phyloP scores from a whole-genome alignment of 441 rosid genomes.

The Syzygium malaccense region DNA sequence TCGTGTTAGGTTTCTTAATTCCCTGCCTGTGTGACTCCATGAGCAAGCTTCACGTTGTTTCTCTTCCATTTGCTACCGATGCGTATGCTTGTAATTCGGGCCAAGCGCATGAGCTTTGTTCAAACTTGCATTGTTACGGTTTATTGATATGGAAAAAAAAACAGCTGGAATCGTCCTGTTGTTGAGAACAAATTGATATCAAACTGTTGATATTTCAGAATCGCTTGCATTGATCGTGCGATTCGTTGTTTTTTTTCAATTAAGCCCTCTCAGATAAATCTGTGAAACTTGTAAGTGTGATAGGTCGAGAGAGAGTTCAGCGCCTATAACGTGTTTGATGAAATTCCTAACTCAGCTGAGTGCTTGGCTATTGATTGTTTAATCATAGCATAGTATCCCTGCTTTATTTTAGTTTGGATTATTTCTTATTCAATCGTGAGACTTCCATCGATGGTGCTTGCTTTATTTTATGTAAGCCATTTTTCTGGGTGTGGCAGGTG shows the following conservation, averaged over 20 bases:
- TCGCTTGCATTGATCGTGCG: neutral
- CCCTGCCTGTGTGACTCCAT: no score
- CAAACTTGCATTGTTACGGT: neutral
- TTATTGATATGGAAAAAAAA: neutral
- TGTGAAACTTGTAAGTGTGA: neutral
- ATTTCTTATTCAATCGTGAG: fast-evolving
- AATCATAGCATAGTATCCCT: neutral
- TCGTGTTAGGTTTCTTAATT: no score
- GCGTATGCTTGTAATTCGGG: neutral
- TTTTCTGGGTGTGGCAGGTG: neutral
- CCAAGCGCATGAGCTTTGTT: neutral
- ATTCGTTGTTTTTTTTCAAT: neutral
- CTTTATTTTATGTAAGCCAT: neutral
- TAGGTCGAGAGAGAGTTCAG: neutral
- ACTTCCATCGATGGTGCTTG: neutral
- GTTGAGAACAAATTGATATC: neutral
- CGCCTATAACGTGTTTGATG: neutral
- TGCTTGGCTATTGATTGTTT: neutral
- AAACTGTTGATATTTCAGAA: neutral
- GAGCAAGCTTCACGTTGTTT: no score
- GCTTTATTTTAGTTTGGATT: neutral
- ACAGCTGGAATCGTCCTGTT: neutral
- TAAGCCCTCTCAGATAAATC: neutral
- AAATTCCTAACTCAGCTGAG: neutral
- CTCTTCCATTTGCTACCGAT: neutral